phyloP scores from a whole-genome alignment of 305 asterid species.

The Fraxinus nigra region DNA sequence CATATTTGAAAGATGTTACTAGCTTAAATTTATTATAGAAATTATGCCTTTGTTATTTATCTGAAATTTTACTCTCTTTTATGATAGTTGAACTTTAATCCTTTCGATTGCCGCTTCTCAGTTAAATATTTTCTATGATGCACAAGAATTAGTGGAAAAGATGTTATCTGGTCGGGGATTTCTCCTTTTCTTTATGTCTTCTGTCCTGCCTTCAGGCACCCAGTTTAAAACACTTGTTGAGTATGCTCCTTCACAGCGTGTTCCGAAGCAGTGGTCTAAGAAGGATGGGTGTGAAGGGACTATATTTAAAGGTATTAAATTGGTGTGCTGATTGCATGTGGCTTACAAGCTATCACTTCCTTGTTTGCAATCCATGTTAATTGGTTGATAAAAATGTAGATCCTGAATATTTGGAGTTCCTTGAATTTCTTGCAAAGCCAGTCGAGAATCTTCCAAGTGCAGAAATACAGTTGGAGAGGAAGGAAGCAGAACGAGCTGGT shows the following conservation, averaged over 20 bases:
- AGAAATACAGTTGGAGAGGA: conserved; percentile 89
- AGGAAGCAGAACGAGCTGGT: conserved; percentile 96
- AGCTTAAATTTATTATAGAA: conserved; percentile 7
- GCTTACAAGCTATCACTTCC: conserved; percentile 24
- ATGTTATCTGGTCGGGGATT: conserved; percentile 18
- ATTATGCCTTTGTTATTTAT: not conserved
- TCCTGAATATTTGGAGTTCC: conserved; percentile 95
- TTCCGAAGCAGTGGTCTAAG: conserved; percentile 75
- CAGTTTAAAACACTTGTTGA: conserved; percentile 78
- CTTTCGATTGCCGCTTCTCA: conserved; percentile 8
- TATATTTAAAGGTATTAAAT: conserved; percentile 63
- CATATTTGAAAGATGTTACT: conserved; percentile 19
- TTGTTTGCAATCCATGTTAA: conserved; percentile 30
- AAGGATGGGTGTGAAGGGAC: conserved; percentile 90
- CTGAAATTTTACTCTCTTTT: conserved; percentile 7
- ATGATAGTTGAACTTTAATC: not conserved
- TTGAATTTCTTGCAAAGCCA: conserved; percentile 79
- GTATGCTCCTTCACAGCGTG: conserved; percentile 91
- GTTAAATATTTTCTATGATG: conserved; percentile 6
- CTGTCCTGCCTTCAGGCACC: conserved; percentile 50
- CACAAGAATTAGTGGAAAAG: not conserved
- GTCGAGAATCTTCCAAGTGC: conserved; percentile 94
- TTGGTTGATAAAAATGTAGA: conserved; percentile 54
- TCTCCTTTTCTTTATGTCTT: conserved; percentile 14
- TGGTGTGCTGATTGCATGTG: conserved; percentile 26